Evolutionary conservation across 2,329 filamentous ascomycete species (phyloP), one percentile per base, ranked within the genome.

Genomic region (Penicillium olsonii): DNA sequence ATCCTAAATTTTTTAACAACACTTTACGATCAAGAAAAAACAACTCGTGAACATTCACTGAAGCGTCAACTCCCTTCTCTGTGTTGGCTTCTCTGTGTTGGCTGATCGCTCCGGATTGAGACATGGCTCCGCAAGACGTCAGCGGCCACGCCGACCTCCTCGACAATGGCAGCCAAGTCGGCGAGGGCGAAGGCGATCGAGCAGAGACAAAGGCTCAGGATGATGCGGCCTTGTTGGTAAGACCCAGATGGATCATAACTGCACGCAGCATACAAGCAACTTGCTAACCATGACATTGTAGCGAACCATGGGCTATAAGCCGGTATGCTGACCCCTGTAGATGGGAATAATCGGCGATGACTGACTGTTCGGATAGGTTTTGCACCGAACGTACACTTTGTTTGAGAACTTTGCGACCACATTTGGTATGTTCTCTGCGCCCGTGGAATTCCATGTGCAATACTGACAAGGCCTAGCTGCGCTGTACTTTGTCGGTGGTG

Each of bases 341-440:
- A 26, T 49, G 15, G 10, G 17, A 34, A 14, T 22, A 20, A 17
- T 35, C 9, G 6, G 12, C 10, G 42, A 37, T 37, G 54, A 48
- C 37, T 53, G 59, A 53, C 61, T 49, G 48, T 14, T 26, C 14
- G 27, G 10, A 41, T 50, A 82, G 80, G 77, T 81, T 42, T 69
- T 84, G 33, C 79, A 82, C 64, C 72, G 81, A 52, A 81, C 78
- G 31, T 83, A 82, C 59, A 78, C 78, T 26, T 68, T 81, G 14
- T 75, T 83, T 45, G 80, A 84, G 60, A 83, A 81, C 63, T 84
- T 84, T 59, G 75, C 80, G 2, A 82, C 81, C 2, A 81, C 79
- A 11, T 83, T 83, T 55, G 80, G 80, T 83, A 63, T 27, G 69
- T 38, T 12, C 7, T 31, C 31, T 6, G 14, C 11, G 24, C 18